Conservation (phyloP, 2,329 filamentous ascomycete genomes). For the Microdochium paspali region DNA sequence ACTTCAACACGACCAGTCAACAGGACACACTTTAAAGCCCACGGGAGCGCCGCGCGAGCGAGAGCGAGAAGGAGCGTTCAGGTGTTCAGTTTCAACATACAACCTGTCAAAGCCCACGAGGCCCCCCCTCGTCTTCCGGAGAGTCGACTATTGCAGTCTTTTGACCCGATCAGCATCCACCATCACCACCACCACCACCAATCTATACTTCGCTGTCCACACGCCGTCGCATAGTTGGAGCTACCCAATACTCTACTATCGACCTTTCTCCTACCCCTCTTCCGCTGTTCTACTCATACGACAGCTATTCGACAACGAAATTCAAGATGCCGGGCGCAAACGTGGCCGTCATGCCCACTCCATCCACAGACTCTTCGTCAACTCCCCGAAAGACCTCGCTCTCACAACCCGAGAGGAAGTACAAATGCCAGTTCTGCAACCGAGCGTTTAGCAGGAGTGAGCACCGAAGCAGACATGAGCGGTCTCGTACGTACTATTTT, state of each 20-base stretch:
- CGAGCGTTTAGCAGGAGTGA: constrained; percentile 96
- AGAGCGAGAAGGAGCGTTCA: constrained; percentile 28
- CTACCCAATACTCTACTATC: background rate
- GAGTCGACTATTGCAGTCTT: background rate
- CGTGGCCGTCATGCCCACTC: constrained; percentile 53
- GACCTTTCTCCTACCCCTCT: background rate
- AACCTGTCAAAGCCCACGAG: constrained; percentile 30
- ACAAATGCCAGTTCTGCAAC: constrained; percentile 99
- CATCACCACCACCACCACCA: background rate
- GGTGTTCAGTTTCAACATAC: constrained; percentile 43
- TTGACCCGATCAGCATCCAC: background rate
- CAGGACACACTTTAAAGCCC: constrained; percentile 62
- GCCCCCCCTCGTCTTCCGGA: background rate
- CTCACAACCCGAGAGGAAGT: constrained; percentile 83
- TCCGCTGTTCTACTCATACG: constrained; percentile 7
- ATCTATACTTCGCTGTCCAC: background rate
- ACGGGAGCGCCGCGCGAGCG: constrained; percentile 56
- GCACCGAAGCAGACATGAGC: constrained; percentile 91
- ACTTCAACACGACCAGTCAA: constrained; percentile 37
- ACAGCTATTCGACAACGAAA: constrained; percentile 17
- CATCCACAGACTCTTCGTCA: constrained; percentile 55
- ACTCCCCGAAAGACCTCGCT: constrained; percentile 66
- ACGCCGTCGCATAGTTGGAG: background rate
- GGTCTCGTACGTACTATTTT: constrained; percentile 73
- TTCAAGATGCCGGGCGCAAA: constrained; percentile 60